Base-by-base conservation (phyloP, 345 rosid genomes). In the Ceriops decandra region DNA sequence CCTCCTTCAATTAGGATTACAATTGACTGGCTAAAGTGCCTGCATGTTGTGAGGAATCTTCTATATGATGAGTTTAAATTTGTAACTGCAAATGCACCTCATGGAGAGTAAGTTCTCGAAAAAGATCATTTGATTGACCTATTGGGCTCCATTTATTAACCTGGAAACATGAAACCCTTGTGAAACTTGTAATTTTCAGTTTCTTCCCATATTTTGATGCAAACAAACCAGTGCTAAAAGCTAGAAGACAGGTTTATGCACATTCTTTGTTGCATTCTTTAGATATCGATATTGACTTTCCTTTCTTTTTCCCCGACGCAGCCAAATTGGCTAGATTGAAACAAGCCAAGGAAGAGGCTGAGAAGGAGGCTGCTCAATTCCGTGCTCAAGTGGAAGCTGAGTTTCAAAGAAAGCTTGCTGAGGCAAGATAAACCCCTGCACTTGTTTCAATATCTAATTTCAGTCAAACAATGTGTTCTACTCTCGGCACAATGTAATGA, bases 261-360 rank as follows among this genome's bases (percentile, higher is more conserved):
- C 49, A 3, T 56, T 11, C 4, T 4, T 15, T 11, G 11, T 11
- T 56, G 49, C 19, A 3, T 42, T 42, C 49, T 42, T 42, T 42
- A 42, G 17, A 56, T 56, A 27, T 56, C 2, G 17, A 16, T 11
- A 11, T 62, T 53, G 17, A 22, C 21, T 58, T 57, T 52, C 27
- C 27, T 33, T 31, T 73, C 7, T 26, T 63, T 49, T 9, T 56
- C 26, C 26, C 1, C 13, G 5, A 42, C 59, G 64, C 74, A 91
- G 96, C 88, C 10, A 89, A 91, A 79, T 62, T 86, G 88, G 81
- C 88, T 53, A 81, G 91, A 33, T 77, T 89, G 76, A 91, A 85
- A 78, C 93, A 89, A 77, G 95, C 95, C 79, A 91, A 91, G 80
- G 95, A 89, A 66, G 97, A 91, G 80, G 97, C 97, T 42, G 96